Evolutionary conservation across 768 basidiomycete species (phyloP).

Genomic region (Boletus rufocinnamomeus): DNA sequence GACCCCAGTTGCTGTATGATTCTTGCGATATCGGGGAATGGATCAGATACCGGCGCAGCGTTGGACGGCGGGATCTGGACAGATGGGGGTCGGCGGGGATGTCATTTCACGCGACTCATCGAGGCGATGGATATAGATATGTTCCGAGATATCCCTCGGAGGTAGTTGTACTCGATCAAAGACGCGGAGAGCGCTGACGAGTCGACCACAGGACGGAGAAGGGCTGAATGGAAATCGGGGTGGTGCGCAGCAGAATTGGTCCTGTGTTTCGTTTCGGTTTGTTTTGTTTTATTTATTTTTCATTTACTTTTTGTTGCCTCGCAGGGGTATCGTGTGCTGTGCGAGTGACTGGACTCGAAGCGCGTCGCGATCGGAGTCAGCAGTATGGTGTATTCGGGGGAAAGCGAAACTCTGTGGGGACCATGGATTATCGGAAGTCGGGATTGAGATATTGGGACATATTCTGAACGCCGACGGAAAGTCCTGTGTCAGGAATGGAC

Average conservation of each 20-base stretch:
- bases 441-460: background rate
- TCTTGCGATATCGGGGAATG: background rate
- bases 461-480: background rate
- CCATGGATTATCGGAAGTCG: conserved; percentile 3
- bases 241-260: background rate
- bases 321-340: background rate
- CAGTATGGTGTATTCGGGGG: background rate
- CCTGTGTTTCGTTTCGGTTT: conserved; percentile 1
- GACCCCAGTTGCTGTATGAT: background rate
- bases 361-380: background rate
- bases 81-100: conserved; percentile 15
- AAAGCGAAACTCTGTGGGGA: conserved; percentile 10
- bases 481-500: background rate
- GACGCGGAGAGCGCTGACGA: background rate
- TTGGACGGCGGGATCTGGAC: background rate
- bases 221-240: conserved; percentile 7
- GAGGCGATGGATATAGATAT: conserved; percentile 1
- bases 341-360: conserved; percentile 7
- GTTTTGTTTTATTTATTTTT: background rate
- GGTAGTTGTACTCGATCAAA: conserved; percentile 6
- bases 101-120: background rate
- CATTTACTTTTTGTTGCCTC: background rate
- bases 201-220: background rate
- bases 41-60: conserved; percentile 4
- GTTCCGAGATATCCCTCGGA: conserved; percentile 3